These are phyloP conservation scores for Candida sp. DNA, from an alignment of 1,139 yeast genomes.

Conservation along the genomic window DNA sequence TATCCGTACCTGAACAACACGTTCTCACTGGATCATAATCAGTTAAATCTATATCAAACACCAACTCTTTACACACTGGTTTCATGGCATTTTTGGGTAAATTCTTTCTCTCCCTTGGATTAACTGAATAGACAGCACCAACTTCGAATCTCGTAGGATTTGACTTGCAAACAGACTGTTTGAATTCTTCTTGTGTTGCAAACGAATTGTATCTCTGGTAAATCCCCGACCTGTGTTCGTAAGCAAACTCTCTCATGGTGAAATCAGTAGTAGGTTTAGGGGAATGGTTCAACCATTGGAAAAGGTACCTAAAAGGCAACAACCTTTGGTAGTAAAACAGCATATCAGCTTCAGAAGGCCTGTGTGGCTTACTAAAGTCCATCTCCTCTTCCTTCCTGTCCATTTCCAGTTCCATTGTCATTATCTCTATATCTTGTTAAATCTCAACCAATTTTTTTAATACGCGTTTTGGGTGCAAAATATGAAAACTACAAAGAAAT, in stretches of 20 bases:
- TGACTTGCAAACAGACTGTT: constrained; percentile 63
- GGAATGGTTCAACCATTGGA: constrained; percentile 88
- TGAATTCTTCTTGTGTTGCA: constrained; percentile 65
- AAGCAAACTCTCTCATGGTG: constrained; percentile 90
- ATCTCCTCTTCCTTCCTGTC: not conserved
- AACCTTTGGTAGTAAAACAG: constrained; percentile 68
- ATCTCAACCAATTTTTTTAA: not conserved
- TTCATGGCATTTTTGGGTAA: constrained; percentile 78
- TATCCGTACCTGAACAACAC: constrained; percentile 83
- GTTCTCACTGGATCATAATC: constrained; percentile 95
- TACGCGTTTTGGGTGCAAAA: constrained; percentile 2
- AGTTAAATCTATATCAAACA: constrained; percentile 95
- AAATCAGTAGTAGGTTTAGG: constrained; percentile 69
- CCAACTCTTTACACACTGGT: constrained; percentile 83
- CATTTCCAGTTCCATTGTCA: not conserved
- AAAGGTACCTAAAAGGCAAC: constrained; percentile 69
- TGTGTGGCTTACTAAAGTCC: constrained; percentile 13
- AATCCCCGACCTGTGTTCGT: constrained; percentile 80
- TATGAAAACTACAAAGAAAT: not conserved
- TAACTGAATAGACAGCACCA: constrained; percentile 87
- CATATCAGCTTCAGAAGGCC: constrained; percentile 68
- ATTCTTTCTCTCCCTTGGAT: constrained; percentile 80
- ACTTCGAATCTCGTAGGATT: constrained; percentile 93
- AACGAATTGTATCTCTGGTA: constrained; percentile 89
- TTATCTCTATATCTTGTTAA: not conserved